Evolutionary conservation across 1,139 yeast species (phyloP).

Genomic region (Nadsonia commutata): DNA sequence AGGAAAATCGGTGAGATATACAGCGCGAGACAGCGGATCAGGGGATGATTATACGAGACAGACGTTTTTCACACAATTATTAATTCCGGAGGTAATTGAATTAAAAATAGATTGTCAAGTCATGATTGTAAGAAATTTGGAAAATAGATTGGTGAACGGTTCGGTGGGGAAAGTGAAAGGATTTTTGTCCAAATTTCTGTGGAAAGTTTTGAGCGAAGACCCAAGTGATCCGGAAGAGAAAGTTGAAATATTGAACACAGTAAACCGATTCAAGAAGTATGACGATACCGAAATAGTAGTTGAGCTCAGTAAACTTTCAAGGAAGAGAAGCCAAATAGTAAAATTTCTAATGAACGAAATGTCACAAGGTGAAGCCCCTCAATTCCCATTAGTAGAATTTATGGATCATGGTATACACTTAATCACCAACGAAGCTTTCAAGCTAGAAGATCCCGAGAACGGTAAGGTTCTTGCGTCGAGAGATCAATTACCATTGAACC

Average conservation of each 20-base stretch:
- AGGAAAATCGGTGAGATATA: conserved; percentile 27
- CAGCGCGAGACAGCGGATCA: conserved; percentile 34
- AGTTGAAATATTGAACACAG: conserved; percentile 1
- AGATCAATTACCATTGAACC: conserved; percentile 60
- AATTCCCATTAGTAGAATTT: background rate
- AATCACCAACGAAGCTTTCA: background rate
- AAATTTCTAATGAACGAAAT: background rate
- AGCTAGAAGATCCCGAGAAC: background rate
- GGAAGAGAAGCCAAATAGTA: conserved; percentile 1
- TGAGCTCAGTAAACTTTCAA: background rate
- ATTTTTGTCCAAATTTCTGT: conserved; percentile 24
- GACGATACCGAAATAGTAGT: background rate
- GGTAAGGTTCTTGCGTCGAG: background rate
- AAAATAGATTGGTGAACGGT: conserved; percentile 38
- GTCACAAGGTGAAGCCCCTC: background rate
- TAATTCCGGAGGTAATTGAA: conserved; percentile 32
- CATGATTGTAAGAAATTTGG: conserved; percentile 36
- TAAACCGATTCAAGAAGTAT: background rate
- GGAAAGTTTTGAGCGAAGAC: conserved; percentile 14
- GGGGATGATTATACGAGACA: conserved; percentile 1
- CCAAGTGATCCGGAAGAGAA: background rate
- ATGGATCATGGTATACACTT: background rate
- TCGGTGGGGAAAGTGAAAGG: conserved; percentile 37
- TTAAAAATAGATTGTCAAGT: conserved; percentile 50
- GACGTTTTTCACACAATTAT: conserved; percentile 27